Evolutionary conservation across 345 rosid species (phyloP).

Genomic region (Eucalyptus curtisii): DNA sequence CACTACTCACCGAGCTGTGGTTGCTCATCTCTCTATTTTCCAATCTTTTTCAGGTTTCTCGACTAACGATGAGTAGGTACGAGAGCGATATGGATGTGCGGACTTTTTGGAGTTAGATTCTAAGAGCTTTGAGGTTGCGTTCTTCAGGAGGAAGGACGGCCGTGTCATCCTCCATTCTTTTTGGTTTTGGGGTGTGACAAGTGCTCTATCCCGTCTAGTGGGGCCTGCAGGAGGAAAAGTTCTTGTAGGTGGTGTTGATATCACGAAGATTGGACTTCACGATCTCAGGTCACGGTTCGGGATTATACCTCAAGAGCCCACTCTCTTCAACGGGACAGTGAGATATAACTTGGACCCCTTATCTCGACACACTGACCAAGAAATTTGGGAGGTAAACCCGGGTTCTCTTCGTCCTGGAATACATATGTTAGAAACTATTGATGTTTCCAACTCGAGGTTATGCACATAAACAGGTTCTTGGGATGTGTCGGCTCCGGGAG

Average conservation of each 20-base stretch:
- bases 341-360: constrained; percentile 84
- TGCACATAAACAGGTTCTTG: constrained; percentile 40
- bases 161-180: too few relatives aligned
- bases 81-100: too few relatives aligned
- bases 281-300: constrained; percentile 82
- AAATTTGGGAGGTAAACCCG: constrained; percentile 80
- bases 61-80: too few relatives aligned
- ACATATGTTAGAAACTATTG: neutral
- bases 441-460: neutral
- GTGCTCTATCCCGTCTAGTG: constrained; percentile 80
- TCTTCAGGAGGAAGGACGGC: too few relatives aligned
- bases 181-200: too few relatives aligned
- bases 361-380: constrained; percentile 55
- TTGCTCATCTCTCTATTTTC: too few relatives aligned
- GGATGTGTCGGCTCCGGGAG: constrained; percentile 74
- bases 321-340: constrained; percentile 84
- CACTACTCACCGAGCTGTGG: too few relatives aligned
- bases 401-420: neutral
- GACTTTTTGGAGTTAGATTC: too few relatives aligned
- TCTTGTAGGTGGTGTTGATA: constrained; percentile 76
- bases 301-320: constrained; percentile 92
- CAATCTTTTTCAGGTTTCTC: too few relatives aligned
- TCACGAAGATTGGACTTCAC: constrained; percentile 63
- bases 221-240: constrained; percentile 84
- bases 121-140: too few relatives aligned